phyloP scores from a whole-genome alignment of 139 green algal species.

The Ulvella scutata region DNA sequence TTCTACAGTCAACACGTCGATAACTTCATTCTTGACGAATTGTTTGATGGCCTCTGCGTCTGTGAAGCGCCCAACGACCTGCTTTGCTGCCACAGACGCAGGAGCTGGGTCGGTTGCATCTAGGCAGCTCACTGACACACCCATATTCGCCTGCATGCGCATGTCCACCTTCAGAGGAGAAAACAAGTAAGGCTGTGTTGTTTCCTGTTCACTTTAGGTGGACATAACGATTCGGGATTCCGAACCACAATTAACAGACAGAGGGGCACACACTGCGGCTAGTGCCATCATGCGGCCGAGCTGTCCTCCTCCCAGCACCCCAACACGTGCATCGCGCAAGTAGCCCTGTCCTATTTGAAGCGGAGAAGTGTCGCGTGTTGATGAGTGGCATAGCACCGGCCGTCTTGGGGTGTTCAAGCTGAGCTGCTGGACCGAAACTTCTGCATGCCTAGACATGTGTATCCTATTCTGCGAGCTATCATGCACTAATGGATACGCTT shows the following conservation, averaged over 20 bases:
- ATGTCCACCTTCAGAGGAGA: too few species aligned
- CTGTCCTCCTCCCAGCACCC: constrained; percentile 91
- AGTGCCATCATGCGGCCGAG: constrained; percentile 92
- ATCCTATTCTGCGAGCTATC: too few species aligned
- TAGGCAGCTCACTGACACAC: constrained; percentile 69
- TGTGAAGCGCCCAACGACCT: constrained; percentile 55
- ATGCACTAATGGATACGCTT: too few species aligned
- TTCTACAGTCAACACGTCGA: constrained; percentile 89
- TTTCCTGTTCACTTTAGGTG: too few species aligned
- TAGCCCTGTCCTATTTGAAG: constrained; percentile 14
- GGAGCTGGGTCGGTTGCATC: constrained; percentile 68
- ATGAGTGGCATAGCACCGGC: too few species aligned
- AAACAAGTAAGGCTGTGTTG: too few species aligned
- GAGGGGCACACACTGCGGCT: constrained; percentile 74
- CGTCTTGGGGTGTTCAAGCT: too few species aligned
- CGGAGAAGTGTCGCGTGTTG: neutral
- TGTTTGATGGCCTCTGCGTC: constrained; percentile 47
- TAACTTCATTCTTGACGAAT: constrained; percentile 40
- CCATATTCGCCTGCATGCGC: constrained; percentile 68
- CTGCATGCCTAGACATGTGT: too few species aligned
- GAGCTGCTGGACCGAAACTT: too few species aligned
- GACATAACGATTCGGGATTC: too few species aligned
- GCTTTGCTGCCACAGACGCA: constrained; percentile 58
- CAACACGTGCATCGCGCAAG: constrained; percentile 42
- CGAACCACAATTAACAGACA: too few species aligned